Evolutionary conservation across 148 eudicot genomes (phyloP).

Genomic region (Rhododendron griersonianum): DNA sequence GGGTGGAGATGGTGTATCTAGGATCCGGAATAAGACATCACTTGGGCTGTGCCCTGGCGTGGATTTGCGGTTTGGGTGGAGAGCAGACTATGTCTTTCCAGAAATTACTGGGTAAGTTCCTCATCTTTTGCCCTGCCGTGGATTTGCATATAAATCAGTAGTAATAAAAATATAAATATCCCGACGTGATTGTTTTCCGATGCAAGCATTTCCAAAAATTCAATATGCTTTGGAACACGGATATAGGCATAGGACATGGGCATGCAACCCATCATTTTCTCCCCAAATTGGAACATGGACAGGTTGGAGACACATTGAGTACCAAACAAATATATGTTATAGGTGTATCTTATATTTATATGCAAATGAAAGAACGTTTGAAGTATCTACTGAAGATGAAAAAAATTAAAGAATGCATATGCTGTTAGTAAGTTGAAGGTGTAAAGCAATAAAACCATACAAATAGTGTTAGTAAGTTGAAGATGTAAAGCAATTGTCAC

Average conservation of each 20-base stretch:
- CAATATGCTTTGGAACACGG: not conserved
- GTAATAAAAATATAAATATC: not conserved
- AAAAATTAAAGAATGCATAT: not conserved
- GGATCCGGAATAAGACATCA: conserved; percentile 77
- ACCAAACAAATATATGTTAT: not conserved
- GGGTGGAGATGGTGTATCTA: conserved; percentile 81
- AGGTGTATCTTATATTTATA: not conserved
- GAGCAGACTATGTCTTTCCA: conserved; percentile 91
- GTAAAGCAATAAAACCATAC: not conserved
- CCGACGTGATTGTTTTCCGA: not conserved
- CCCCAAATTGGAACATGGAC: not conserved
- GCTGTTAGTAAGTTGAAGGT: not conserved
- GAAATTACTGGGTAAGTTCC: conserved; percentile 72
- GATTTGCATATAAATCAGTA: not conserved
- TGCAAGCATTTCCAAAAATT: not conserved
- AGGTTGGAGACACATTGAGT: not conserved
- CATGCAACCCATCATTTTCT: not conserved
- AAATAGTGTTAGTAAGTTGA: not conserved
- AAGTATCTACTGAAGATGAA: not conserved
- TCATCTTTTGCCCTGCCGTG: not conserved
- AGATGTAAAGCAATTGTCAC: not conserved
- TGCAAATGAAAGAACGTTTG: not conserved
- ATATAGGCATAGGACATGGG: not conserved
- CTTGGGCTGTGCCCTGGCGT: conserved; percentile 77
- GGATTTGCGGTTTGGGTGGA: conserved; percentile 93